Evolutionary conservation across 495 filamentous ascomycete species (phyloP).

Genomic region (Daldinia bambusicola): DNA sequence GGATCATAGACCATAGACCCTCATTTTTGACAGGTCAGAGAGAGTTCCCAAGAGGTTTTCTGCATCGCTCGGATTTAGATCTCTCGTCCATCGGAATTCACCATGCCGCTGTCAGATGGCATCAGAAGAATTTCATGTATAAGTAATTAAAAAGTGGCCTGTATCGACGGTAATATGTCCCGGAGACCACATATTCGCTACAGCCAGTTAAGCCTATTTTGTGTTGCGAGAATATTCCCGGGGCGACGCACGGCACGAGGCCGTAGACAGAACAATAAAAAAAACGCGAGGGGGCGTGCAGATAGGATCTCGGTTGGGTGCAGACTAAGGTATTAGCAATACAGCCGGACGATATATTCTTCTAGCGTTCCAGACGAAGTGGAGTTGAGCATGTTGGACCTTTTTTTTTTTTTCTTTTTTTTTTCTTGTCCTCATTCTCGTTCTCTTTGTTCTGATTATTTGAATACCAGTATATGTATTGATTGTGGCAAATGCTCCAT

Average conservation of each 20-base stretch:
- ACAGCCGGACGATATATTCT: conserved; percentile 34
- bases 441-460: conserved; percentile 22
- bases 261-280: conserved; percentile 7
- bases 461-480: conserved; percentile 5
- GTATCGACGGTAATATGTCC: conserved; percentile 35
- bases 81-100: conserved; percentile 26
- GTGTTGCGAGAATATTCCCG: conserved; percentile 34
- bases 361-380: conserved; percentile 41
- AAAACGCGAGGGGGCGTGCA: conserved; percentile 30
- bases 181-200: conserved; percentile 23
- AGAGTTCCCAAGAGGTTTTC: background rate
- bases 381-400: conserved; percentile 22
- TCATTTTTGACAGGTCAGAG: background rate
- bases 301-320: conserved; percentile 34
- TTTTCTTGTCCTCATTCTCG: background rate
- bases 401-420: conserved; percentile 9
- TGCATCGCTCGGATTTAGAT: background rate
- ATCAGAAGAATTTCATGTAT: conserved; percentile 23
- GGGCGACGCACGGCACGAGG: conserved; percentile 28
- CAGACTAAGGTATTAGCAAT: conserved; percentile 40
- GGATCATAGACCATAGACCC: background rate
- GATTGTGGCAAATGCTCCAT: background rate
- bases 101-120: conserved; percentile 28
- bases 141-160: conserved; percentile 27
- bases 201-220: conserved; percentile 39